Conservation (phyloP, 371 early-diverging fungal species). For the Lichtheimia ornata region DNA sequence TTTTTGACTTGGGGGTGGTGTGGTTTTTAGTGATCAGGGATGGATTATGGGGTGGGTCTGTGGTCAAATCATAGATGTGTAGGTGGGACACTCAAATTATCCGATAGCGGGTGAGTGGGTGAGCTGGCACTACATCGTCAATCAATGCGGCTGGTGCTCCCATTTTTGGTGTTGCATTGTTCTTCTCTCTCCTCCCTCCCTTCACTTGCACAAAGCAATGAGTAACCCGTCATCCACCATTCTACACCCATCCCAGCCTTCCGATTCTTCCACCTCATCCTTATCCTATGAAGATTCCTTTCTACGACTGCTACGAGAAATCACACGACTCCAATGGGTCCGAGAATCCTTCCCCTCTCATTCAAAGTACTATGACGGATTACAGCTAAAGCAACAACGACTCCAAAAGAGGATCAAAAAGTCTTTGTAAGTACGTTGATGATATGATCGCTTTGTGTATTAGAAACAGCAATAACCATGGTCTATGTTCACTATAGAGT, state of each 20-base stretch:
- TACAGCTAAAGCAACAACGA: slow-evolving; percentile 34
- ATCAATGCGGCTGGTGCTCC: too few relatives aligned
- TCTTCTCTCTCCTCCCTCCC: too few relatives aligned
- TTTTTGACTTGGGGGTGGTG: too few relatives aligned
- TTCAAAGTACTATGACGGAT: slow-evolving; percentile 40
- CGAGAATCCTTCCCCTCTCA: slow-evolving; percentile 48
- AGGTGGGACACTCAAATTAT: too few relatives aligned
- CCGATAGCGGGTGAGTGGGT: too few relatives aligned
- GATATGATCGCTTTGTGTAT: not conserved
- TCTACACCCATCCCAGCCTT: not conserved
- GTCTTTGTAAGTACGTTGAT: slow-evolving; percentile 28
- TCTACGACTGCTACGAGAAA: slow-evolving; percentile 29
- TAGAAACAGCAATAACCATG: not conserved
- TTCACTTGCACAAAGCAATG: too few relatives aligned
- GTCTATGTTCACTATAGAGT: too few relatives aligned
- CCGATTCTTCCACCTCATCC: not conserved
- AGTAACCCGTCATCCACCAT: not conserved
- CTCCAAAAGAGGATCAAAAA: slow-evolving; percentile 31
- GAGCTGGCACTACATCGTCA: too few relatives aligned
- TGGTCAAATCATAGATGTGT: too few relatives aligned
- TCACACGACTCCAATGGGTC: slow-evolving; percentile 45
- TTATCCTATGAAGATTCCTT: slow-evolving; percentile 19
- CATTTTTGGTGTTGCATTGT: too few relatives aligned
- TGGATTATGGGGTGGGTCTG: too few relatives aligned
- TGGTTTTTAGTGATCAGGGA: too few relatives aligned